Evolutionary conservation across 257 asterid genomes (phyloP), one percentile per base, ranked within the genome.

Genomic region (Solanum chilense): DNA sequence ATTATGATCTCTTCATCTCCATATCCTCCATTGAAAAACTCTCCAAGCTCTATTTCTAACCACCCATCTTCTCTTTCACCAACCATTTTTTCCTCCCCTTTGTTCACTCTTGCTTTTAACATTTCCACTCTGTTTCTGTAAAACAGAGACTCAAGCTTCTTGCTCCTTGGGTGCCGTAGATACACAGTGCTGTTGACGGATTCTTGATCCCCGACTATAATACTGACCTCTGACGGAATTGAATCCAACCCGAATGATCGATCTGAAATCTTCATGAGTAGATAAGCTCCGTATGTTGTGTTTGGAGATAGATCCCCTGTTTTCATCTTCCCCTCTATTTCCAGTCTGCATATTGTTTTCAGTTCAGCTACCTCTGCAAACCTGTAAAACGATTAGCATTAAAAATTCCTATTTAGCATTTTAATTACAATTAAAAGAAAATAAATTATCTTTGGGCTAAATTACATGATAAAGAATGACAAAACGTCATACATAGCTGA

Each of bases 1-100:
- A 87, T 82, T 39, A 5, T 45, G 20, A 87, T 60, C n/a, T 84
- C 83, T 47, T 27, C 86, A 27, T 87, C 45, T 5, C 77, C 86
- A 9, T 29, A 13, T 44, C 42, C 83, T 18, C 89, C 85, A 12
- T n/a, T 84, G 4, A 62, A 87, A 45, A 91, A 85, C 71, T 89
- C 91, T 15, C 93, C 93, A 0, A 91, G 52, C 83, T 88, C 88
- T 74, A 91, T 88, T 83, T 91, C 93, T 88, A 85, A 71, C 91
- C 93, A 89, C 3, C 93, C 92, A 45, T 91, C 93, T 21, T 44
- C 85, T 42, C 92, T 91, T 68, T 88, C 89, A 13, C 82, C 11
- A 20, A 88, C 87, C 14, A 76, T 6, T 31, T 74, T 15, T 27
- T 71, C 88, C 3, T 83, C 88, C 2, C 88, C 89, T 12, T 20